Evolutionary conservation across 352 stramenopile species (phyloP).

Genomic region (Phytophthora vignae): DNA sequence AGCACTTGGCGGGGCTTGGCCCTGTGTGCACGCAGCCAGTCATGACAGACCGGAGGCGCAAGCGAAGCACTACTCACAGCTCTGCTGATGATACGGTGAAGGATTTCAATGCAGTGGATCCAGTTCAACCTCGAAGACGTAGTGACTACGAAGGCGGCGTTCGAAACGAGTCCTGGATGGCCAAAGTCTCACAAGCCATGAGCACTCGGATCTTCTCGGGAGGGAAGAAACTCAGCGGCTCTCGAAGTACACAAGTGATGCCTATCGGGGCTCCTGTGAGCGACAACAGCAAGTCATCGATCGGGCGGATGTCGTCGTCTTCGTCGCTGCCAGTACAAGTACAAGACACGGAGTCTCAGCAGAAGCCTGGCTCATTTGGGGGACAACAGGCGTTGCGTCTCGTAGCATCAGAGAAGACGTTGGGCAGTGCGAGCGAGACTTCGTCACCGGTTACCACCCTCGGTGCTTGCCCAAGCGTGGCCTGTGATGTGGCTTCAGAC

Average conservation of each 20-base stretch:
- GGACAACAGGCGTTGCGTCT: slow-evolving; percentile 7
- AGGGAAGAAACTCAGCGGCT: slow-evolving; percentile 54
- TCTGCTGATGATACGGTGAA: slow-evolving; percentile 34
- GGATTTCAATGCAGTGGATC: slow-evolving; percentile 49
- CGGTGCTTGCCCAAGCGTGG: slow-evolving; percentile 39
- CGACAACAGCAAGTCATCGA: slow-evolving; percentile 15
- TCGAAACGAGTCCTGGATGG: slow-evolving; percentile 71
- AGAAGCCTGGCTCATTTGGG: not conserved
- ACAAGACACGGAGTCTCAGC: slow-evolving; percentile 7
- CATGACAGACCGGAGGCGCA: slow-evolving; percentile 55
- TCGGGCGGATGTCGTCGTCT: slow-evolving; percentile 16
- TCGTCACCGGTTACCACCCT: slow-evolving; percentile 18
- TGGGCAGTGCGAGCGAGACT: slow-evolving; percentile 2
- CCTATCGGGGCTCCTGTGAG: slow-evolving; percentile 33
- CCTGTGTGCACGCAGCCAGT: slow-evolving; percentile 11
- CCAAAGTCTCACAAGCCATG: slow-evolving; percentile 67
- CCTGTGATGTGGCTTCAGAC: slow-evolving; percentile 43
- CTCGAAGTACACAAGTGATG: slow-evolving; percentile 71
- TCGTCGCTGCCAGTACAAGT: not conserved
- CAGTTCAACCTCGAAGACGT: slow-evolving; percentile 19
- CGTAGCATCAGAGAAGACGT: slow-evolving; percentile 21
- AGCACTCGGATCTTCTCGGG: slow-evolving; percentile 67
- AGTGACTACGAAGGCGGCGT: slow-evolving; percentile 37
- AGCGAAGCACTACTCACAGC: slow-evolving; percentile 39
- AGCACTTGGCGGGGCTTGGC: slow-evolving; percentile 6